Conservation (phyloP, 139 green algal species). For the Micractinium sp. region DNA sequence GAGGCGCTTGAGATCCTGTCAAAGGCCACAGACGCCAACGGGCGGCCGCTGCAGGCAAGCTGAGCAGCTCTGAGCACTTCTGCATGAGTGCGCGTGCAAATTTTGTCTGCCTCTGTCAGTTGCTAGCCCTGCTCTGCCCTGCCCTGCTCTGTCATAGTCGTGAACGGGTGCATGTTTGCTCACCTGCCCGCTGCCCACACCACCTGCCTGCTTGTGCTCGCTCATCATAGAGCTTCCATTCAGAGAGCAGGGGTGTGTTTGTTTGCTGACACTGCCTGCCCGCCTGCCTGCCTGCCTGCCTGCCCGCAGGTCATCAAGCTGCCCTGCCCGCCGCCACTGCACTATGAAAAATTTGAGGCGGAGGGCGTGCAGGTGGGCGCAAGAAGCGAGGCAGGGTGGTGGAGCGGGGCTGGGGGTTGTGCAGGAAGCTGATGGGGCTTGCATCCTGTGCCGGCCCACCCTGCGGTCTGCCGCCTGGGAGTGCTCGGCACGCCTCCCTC, state of each 20-base stretch:
- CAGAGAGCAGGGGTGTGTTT: too few species aligned
- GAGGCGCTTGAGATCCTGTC: constrained; percentile 51
- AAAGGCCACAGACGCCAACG: constrained; percentile 59
- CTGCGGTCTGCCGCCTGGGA: neutral
- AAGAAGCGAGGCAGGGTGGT: too few species aligned
- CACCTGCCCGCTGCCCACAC: too few species aligned
- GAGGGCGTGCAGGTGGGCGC: constrained; percentile 32
- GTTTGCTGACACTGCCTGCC: too few species aligned
- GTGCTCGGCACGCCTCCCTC: neutral
- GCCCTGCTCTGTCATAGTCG: neutral
- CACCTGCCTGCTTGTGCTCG: too few species aligned
- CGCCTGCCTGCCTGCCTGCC: neutral
- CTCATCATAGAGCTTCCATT: too few species aligned
- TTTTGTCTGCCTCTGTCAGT: neutral
- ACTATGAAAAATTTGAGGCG: constrained; percentile 57
- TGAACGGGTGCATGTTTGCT: too few species aligned
- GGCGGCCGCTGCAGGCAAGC: constrained; percentile 51
- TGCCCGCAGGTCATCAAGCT: constrained; percentile 67
- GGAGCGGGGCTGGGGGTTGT: too few species aligned
- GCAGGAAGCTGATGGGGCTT: too few species aligned
- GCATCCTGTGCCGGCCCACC: neutral
- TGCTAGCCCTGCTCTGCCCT: neutral
- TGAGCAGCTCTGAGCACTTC: neutral
- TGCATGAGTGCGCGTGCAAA: neutral
- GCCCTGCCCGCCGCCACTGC: constrained; percentile 64